Percentiles rank a stretch among this genome's conserved stretches.
Evolutionary conservation across 768 basidiomycete species (phyloP).

Genomic region (Pleurotus salmoneostramineus): DNA sequence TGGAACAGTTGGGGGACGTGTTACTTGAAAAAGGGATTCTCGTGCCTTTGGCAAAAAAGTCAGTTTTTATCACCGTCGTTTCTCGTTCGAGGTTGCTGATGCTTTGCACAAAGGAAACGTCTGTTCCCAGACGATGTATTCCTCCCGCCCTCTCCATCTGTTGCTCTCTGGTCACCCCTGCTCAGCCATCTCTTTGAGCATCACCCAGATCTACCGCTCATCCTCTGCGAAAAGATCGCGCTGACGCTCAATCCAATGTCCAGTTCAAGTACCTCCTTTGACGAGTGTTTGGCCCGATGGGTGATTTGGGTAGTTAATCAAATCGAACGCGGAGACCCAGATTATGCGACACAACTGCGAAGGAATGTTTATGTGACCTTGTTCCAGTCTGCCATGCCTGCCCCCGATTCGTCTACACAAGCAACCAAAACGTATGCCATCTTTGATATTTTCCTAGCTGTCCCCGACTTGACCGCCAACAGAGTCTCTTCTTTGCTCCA

Average conservation of each 20-base stretch:
- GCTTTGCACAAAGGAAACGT: slow-evolving; percentile 49
- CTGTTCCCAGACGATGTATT: slow-evolving; percentile 32
- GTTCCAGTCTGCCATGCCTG: slow-evolving; percentile 44
- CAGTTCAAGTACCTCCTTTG: slow-evolving; percentile 31
- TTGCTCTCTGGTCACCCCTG: slow-evolving; percentile 67
- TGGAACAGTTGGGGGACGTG: slow-evolving; percentile 62
- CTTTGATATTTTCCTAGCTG: not conserved
- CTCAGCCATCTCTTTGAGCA: slow-evolving; percentile 50
- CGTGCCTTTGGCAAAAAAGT: slow-evolving; percentile 87
- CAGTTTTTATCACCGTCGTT: slow-evolving; percentile 15
- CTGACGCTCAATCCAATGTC: slow-evolving; percentile 21
- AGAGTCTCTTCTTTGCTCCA: slow-evolving; percentile 31
- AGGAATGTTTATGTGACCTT: slow-evolving; percentile 42
- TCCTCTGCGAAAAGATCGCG: slow-evolving; percentile 42
- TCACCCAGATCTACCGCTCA: slow-evolving; percentile 51
- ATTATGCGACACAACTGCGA: slow-evolving; percentile 34
- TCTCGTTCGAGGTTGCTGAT: slow-evolving; percentile 43
- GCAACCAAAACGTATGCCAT: slow-evolving; percentile 30
- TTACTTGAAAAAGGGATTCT: slow-evolving; percentile 70
- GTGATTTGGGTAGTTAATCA: slow-evolving; percentile 53
- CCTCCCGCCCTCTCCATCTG: slow-evolving; percentile 44
- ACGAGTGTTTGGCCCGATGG: slow-evolving; percentile 68
- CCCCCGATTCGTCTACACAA: slow-evolving; percentile 13
- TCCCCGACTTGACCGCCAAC: slow-evolving; percentile 1
- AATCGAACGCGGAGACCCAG: slow-evolving; percentile 12